Evolutionary conservation across 2,329 filamentous ascomycete species (phyloP).

Genomic region (Parafenestella ontariensis): DNA sequence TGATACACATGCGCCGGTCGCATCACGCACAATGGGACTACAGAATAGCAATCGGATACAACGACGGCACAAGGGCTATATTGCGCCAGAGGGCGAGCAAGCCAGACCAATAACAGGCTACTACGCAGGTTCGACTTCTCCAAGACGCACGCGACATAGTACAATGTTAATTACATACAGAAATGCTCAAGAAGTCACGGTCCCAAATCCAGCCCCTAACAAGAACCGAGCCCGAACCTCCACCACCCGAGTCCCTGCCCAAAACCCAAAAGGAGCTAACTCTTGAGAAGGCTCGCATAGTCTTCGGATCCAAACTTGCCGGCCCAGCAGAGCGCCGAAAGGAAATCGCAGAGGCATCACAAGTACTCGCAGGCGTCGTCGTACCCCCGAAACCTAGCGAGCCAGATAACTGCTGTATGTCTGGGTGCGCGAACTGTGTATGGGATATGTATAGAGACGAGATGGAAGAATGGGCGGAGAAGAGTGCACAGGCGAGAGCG

Average conservation of each 20-base stretch:
- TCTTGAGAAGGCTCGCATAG: constrained; percentile 67
- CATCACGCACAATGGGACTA: constrained; percentile 27
- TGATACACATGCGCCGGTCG: background rate
- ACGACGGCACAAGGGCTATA: constrained; percentile 43
- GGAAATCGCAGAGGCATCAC: constrained; percentile 65
- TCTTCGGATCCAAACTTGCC: constrained; percentile 82
- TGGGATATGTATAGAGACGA: constrained; percentile 94
- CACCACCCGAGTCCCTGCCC: constrained; percentile 47
- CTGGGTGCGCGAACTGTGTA: constrained; percentile 95
- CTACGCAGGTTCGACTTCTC: constrained; percentile 40
- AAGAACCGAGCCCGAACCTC: constrained; percentile 39
- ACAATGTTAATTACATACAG: constrained; percentile 36
- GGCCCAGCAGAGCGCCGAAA: constrained; percentile 74
- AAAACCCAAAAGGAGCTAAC: constrained; percentile 62
- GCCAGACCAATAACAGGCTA: constrained; percentile 48
- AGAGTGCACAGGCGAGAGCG: constrained; percentile 68
- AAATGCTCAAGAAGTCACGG: constrained; percentile 44
- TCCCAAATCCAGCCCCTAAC: constrained; percentile 40
- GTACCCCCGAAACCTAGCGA: constrained; percentile 86
- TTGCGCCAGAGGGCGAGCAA: constrained; percentile 48
- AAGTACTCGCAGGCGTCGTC: constrained; percentile 75
- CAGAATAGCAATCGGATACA: constrained; percentile 47
- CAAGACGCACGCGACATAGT: background rate
- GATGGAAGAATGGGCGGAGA: constrained; percentile 82
- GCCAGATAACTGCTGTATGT: constrained; percentile 99